Percentiles rank a stretch among this genome's conserved stretches.
Conservation (phyloP, 129 eudicot species). For the Erigeron canadensis region DNA sequence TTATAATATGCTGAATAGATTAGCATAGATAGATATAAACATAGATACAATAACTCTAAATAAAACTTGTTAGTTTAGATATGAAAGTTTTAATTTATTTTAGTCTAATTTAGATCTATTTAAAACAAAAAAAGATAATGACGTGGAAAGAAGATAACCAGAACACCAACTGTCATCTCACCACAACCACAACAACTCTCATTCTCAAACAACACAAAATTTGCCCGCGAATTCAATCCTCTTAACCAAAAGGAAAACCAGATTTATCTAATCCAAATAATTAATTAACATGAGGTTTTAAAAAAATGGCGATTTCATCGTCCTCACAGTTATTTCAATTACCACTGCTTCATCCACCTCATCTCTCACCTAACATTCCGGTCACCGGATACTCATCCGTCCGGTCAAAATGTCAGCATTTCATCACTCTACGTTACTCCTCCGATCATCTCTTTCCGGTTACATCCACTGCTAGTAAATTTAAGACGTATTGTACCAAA, state of each 20-base stretch:
- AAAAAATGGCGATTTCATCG: slow-evolving; percentile 43
- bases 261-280: not conserved
- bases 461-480: slow-evolving; percentile 15
- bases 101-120: not conserved
- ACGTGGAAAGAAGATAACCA: slow-evolving; percentile 43
- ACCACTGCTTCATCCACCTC: slow-evolving; percentile 38
- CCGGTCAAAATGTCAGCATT: slow-evolving; percentile 37
- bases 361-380: slow-evolving; percentile 20
- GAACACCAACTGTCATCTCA: slow-evolving; percentile 30
- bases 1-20: too few relatives aligned
- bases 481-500: slow-evolving; percentile 48
- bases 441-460: slow-evolving; percentile 31
- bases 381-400: slow-evolving; percentile 34
- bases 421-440: slow-evolving; percentile 32
- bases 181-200: slow-evolving; percentile 10
- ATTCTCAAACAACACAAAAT: slow-evolving; percentile 1
- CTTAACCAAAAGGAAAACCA: not conserved
- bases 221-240: not conserved
- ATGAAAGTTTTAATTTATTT: too few relatives aligned
- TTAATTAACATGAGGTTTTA: not conserved
- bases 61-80: too few relatives aligned
- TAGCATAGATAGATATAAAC: too few relatives aligned
- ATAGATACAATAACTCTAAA: too few relatives aligned
- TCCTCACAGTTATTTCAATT: slow-evolving; percentile 44
- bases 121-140: not conserved